phyloP scores from a whole-genome alignment of 2,329 filamentous ascomycete genomes.

The Ascosphaera apis region DNA sequence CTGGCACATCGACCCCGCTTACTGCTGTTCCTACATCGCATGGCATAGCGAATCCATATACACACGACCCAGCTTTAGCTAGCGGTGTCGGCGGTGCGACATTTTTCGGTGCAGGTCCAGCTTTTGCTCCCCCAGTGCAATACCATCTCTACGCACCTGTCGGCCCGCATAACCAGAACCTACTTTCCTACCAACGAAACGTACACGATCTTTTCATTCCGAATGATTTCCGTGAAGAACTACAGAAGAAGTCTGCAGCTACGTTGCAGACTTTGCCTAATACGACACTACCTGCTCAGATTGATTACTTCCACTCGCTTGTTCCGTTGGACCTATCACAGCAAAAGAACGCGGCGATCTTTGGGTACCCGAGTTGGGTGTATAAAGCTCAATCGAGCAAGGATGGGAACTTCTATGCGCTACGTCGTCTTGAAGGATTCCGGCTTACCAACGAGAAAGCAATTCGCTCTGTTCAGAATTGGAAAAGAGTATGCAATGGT shows the following conservation, averaged over 20 bases:
- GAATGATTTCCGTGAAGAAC: constrained; percentile 64
- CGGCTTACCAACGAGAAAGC: constrained; percentile 73
- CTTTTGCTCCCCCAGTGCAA: constrained; percentile 48
- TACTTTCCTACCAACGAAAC: constrained; percentile 64
- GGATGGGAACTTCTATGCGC: constrained; percentile 68
- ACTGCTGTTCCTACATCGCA: constrained; percentile 16
- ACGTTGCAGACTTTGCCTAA: constrained; percentile 65
- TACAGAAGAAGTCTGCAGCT: constrained; percentile 73
- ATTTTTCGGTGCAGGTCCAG: constrained; percentile 39
- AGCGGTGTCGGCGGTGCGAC: constrained; percentile 26
- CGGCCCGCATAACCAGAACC: constrained; percentile 57
- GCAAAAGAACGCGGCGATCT: constrained; percentile 53
- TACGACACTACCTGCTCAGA: constrained; percentile 39
- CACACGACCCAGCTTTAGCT: constrained; percentile 41
- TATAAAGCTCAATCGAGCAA: constrained; percentile 85
- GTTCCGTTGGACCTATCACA: constrained; percentile 69
- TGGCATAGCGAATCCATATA: constrained; percentile 44
- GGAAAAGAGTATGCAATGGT: constrained; percentile 65
- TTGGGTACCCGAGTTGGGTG: constrained; percentile 78
- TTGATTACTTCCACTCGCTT: constrained; percentile 81
- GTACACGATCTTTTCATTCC: constrained; percentile 83
- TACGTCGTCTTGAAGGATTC: constrained; percentile 73
- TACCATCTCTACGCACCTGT: constrained; percentile 86
- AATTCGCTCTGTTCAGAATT: constrained; percentile 64
- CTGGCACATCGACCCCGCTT: constrained; percentile 32